Evolutionary conservation across 345 rosid species (phyloP).

Genomic region (Corchorus capsularis): DNA sequence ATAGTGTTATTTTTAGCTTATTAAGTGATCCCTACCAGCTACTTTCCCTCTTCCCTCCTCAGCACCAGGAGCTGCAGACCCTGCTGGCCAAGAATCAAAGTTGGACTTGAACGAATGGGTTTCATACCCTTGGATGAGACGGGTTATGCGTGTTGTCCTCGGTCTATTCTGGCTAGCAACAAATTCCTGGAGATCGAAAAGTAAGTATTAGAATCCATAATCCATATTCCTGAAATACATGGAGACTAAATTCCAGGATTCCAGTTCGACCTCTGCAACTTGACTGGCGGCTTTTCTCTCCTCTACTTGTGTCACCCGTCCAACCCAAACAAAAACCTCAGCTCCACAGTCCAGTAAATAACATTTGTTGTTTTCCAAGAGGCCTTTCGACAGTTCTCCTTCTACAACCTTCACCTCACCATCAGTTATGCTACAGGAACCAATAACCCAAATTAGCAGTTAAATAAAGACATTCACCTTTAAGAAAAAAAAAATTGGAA

Average conservation of each 20-base stretch:
- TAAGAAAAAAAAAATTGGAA: constrained; percentile 15
- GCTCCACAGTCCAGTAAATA: constrained; percentile 78
- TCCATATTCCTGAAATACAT: constrained; percentile 7
- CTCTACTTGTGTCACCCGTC: constrained; percentile 94
- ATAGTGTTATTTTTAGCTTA: constrained; percentile 17
- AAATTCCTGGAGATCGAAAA: constrained; percentile 62
- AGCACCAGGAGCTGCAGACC: constrained; percentile 69
- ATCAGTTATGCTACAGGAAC: constrained; percentile 57
- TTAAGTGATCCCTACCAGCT: constrained; percentile 61
- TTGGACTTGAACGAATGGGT: constrained; percentile 84
- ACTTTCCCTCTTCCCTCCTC: constrained; percentile 99
- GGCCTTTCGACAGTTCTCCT: constrained; percentile 72
- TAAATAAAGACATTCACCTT: constrained; percentile 1
- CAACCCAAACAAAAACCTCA: constrained; percentile 96
- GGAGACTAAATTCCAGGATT: constrained; percentile 14
- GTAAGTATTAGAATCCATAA: constrained; percentile 29
- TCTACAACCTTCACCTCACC: constrained; percentile 63
- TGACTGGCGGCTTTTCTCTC: constrained; percentile 90
- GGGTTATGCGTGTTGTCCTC: constrained; percentile 74
- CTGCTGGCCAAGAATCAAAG: constrained; percentile 96
- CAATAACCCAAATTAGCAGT: constrained; percentile 1
- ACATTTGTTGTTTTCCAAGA: constrained; percentile 85
- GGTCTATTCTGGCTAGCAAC: constrained; percentile 80
- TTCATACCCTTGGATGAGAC: constrained; percentile 94
- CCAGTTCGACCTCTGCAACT: constrained; percentile 76